Conservation (phyloP, 2,329 filamentous ascomycete genomes). For the Microcyclospora tardicrescens region DNA sequence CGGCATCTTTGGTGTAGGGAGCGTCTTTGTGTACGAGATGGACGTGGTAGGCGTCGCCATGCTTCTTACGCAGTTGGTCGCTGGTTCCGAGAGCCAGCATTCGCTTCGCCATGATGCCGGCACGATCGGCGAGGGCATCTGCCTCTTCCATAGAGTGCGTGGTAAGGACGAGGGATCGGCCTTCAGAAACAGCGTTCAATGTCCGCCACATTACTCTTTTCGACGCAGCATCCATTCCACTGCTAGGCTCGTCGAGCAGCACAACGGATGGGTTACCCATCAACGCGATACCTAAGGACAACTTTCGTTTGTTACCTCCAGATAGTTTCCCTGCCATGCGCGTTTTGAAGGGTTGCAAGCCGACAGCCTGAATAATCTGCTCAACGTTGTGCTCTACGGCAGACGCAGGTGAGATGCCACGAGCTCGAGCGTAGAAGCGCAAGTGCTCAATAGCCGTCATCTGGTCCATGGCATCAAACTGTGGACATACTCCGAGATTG, state of each 20-base stretch:
- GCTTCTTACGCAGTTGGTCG: slow-evolving; percentile 56
- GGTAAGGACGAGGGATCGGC: slow-evolving; percentile 73
- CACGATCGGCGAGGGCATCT: slow-evolving; percentile 69
- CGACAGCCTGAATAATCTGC: slow-evolving; percentile 68
- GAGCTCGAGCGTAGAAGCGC: slow-evolving; percentile 71
- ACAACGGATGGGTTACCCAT: slow-evolving; percentile 86
- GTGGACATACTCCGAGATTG: slow-evolving; percentile 82
- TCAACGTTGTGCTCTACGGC: slow-evolving; percentile 65
- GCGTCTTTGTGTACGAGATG: slow-evolving; percentile 67
- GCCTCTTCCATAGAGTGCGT: slow-evolving; percentile 96
- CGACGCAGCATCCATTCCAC: slow-evolving; percentile 77
- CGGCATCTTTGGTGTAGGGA: slow-evolving; percentile 55
- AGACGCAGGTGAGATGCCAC: slow-evolving; percentile 48
- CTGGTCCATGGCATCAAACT: slow-evolving; percentile 61
- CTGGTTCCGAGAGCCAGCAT: slow-evolving; percentile 78
- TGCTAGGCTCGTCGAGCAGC: slow-evolving; percentile 77
- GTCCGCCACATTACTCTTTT: slow-evolving; percentile 93
- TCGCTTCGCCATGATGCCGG: slow-evolving; percentile 70
- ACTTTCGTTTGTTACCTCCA: slow-evolving; percentile 87
- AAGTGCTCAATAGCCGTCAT: slow-evolving; percentile 86
- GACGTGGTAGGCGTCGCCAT: slow-evolving; percentile 68
- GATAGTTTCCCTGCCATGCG: slow-evolving; percentile 70
- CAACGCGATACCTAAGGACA: slow-evolving; percentile 75
- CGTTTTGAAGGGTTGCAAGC: slow-evolving; percentile 54
- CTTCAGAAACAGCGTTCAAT: slow-evolving; percentile 56